Evolutionary conservation across 2,329 filamentous ascomycete species (phyloP).

Genomic region (Nothophoma quercina): DNA sequence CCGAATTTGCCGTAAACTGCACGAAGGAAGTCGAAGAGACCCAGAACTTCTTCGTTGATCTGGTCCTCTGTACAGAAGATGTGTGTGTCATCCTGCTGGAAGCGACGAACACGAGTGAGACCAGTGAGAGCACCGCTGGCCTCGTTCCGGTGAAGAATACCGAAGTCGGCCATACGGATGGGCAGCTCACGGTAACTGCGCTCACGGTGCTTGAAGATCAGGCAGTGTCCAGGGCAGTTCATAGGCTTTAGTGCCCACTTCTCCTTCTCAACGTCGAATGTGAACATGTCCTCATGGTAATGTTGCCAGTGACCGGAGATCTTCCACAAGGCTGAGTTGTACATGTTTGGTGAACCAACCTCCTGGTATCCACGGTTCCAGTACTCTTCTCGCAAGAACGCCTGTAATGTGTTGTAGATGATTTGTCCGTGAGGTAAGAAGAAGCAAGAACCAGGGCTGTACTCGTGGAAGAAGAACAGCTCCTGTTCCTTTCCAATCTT

Average conservation of each 20-base stretch:
- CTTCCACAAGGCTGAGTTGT: conserved; percentile 92
- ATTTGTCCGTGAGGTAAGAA: conserved; percentile 90
- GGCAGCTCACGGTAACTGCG: conserved; percentile 90
- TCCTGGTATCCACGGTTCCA: conserved; percentile 93
- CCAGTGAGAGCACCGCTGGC: conserved; percentile 90
- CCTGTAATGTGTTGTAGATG: conserved; percentile 88
- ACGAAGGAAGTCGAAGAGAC: conserved; percentile 85
- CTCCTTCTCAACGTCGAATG: conserved; percentile 83
- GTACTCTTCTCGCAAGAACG: conserved; percentile 85
- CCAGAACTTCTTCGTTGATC: conserved; percentile 77
- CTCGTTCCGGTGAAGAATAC: conserved; percentile 94
- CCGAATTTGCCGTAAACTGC: conserved; percentile 83
- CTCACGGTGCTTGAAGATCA: conserved; percentile 84
- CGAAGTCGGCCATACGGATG: conserved; percentile 93
- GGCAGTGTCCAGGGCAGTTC: conserved; percentile 96
- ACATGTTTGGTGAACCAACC: conserved; percentile 97
- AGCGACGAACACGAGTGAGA: conserved; percentile 88
- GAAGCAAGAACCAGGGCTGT: conserved; percentile 92
- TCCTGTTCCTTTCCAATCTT: conserved; percentile 95
- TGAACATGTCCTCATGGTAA: conserved; percentile 96
- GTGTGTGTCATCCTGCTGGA: conserved; percentile 96
- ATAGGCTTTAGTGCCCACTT: conserved; percentile 91
- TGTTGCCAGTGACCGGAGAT: conserved; percentile 91
- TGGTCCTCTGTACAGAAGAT: conserved; percentile 92
- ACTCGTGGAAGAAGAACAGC: conserved; percentile 94